phyloP scores from a whole-genome alignment of 306 rosid species.

The Dalbergia cochinchinensis region DNA sequence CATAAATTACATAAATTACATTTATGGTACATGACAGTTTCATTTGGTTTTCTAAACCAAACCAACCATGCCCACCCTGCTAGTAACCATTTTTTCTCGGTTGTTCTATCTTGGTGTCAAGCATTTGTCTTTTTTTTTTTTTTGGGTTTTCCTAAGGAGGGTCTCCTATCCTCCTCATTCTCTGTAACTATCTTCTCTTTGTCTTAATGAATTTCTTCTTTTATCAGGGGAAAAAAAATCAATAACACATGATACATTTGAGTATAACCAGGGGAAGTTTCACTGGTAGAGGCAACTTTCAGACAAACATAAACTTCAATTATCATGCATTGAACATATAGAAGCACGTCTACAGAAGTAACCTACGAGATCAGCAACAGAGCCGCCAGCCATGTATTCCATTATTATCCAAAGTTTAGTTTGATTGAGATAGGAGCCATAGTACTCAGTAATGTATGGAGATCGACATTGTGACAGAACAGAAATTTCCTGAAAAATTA shows the following conservation, averaged over 20 bases:
- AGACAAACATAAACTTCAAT: conserved; percentile 36
- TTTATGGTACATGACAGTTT: too few relatives aligned
- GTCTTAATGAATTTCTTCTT: neutral
- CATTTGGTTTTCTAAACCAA: too few relatives aligned
- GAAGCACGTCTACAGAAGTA: conserved; percentile 61
- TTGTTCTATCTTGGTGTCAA: neutral
- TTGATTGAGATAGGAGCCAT: conserved; percentile 94
- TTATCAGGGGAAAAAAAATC: neutral
- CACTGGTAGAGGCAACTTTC: neutral
- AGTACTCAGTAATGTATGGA: conserved; percentile 93
- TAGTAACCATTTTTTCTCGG: conserved; percentile 14
- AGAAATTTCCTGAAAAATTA: conserved; percentile 90
- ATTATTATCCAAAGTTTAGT: conserved; percentile 98
- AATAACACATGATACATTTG: neutral
- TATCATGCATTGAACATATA: conserved; percentile 43
- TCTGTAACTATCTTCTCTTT: neutral
- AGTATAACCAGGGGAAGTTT: conserved; percentile 13
- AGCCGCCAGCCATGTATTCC: conserved; percentile 99
- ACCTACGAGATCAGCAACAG: conserved; percentile 99
- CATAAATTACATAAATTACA: too few relatives aligned
- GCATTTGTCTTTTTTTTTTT: neutral
- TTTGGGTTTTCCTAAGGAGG: too few relatives aligned
- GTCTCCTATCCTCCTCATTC: too few relatives aligned
- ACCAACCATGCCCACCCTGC: too few relatives aligned
- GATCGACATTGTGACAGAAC: conserved; percentile 98